These are phyloP conservation scores for Solanum ahanhuiri DNA, from an alignment of 257 asterid genomes.

Conservation along the genomic window DNA sequence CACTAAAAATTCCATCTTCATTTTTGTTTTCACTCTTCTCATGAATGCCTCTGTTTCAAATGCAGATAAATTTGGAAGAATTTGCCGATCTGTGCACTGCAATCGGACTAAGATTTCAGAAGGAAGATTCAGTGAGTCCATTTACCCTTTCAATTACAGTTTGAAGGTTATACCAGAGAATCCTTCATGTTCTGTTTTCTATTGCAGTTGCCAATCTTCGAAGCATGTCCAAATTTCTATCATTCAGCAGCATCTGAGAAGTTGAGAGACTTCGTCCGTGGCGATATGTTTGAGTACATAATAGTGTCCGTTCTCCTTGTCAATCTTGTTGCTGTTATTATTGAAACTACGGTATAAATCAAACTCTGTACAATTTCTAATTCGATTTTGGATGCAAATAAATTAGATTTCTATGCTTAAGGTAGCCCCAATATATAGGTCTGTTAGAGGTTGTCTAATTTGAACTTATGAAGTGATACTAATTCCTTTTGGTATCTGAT, in stretches of 20 bases:
- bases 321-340: slow-evolving; percentile 76
- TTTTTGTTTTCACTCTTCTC: background rate
- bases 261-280: slow-evolving; percentile 57
- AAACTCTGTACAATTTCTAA: background rate
- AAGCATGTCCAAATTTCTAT: slow-evolving; percentile 59
- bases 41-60: slow-evolving; percentile 1
- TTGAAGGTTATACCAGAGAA: background rate
- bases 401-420: background rate
- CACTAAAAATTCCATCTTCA: background rate
- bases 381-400: background rate
- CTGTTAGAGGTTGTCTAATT: background rate
- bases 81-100: slow-evolving; percentile 84
- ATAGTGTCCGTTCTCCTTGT: slow-evolving; percentile 53
- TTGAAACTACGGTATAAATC: slow-evolving; percentile 76
- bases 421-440: background rate
- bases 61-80: slow-evolving; percentile 86
- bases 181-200: background rate
- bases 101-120: slow-evolving; percentile 85
- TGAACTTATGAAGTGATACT: background rate
- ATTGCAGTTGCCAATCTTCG: slow-evolving; percentile 67
- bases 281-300: slow-evolving; percentile 59
- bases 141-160: slow-evolving; percentile 7
- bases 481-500: background rate
- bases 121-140: slow-evolving; percentile 72
- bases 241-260: slow-evolving; percentile 54